Percentiles rank a stretch among this genome's conserved stretches.
Evolutionary conservation across 306 rosid genomes (phyloP).

Genomic region (Mimosa pudica): DNA sequence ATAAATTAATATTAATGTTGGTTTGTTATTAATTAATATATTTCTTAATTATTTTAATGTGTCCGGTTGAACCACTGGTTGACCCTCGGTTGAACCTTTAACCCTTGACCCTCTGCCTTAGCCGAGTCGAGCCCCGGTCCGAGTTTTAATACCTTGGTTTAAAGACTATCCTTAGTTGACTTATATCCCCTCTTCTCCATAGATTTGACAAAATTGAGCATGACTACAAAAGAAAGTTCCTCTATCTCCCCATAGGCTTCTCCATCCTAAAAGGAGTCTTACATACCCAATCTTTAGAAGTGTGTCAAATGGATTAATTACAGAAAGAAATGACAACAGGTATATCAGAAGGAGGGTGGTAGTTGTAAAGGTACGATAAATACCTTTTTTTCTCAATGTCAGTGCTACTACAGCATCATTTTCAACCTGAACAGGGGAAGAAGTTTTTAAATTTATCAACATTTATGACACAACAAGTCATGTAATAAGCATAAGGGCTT

Average conservation of each 20-base stretch:
- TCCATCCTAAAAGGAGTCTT: neutral
- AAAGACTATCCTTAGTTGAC: neutral
- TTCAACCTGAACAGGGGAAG: neutral
- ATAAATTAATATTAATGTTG: too few relatives aligned
- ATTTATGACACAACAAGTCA: neutral
- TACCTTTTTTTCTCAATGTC: neutral
- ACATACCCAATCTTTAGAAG: neutral
- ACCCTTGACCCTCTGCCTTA: too few relatives aligned
- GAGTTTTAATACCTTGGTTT: too few relatives aligned
- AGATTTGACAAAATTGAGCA: neutral
- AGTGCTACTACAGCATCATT: slow-evolving; percentile 6
- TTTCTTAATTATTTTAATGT: too few relatives aligned
- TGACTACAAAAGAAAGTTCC: neutral
- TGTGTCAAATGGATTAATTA: neutral
- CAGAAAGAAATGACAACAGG: neutral
- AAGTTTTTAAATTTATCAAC: neutral
- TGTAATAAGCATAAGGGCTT: neutral
- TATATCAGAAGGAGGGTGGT: neutral
- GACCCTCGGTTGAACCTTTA: too few relatives aligned
- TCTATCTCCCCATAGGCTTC: neutral
- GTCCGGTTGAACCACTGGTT: too few relatives aligned
- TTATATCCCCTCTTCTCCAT: neutral
- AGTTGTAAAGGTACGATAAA: neutral
- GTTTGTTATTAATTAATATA: too few relatives aligned
- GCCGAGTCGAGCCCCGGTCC: too few relatives aligned